Evolutionary conservation across 345 rosid species (phyloP), one percentile per base, ranked within the genome.

Genomic region (Excoecaria agallocha): DNA sequence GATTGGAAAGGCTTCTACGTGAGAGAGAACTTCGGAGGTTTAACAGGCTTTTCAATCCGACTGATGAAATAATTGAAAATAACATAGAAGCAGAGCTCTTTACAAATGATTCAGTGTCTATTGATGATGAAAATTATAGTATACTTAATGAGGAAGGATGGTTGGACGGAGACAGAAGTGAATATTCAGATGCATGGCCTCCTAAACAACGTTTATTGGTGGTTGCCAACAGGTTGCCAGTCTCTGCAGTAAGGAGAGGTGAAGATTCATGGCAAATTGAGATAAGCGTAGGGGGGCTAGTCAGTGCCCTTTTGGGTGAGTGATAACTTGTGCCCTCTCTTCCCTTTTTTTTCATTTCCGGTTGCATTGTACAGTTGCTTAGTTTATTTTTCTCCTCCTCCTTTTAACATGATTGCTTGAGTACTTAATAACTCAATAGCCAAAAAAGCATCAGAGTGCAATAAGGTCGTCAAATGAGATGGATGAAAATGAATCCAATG

Each of bases 201-300:
- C 81, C 82, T n/a, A 87, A 76, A 79, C 89, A 87, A 72, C 84
- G 90, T 12, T 67, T 87, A 8, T 70, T 87, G 76, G 90, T 87
- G 77, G 90, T 87, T 25, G 87, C 90, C 74, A 87, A 87, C 66
- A 82, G 90, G 79, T 59, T 87, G 64, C 90, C 90, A 0, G 89
- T 87, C 46, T 87, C 89, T 68, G 90, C 90, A 12, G 68, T 78
- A 39, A 81, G 90, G 77, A 78, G 45, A 66, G 86, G 85, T 25
- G 84, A 77, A 38, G 82, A 82, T 63, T 74, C 85, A 7, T 87
- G 90, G 90, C 85, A 82, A 6, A 86, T 87, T 65, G 87, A 87
- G 75, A 80, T 85, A 0, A 87, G 87, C 76, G 86, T 81, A 13
- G 87, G 90, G 20, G 90, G 90, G 13, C 73, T 87, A 41, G 89